Evolutionary conservation across 202 grass and related monocot species (phyloP), one percentile per base, ranked within the genome.

Genomic region (Bolboschoenoplectus hybrid): DNA sequence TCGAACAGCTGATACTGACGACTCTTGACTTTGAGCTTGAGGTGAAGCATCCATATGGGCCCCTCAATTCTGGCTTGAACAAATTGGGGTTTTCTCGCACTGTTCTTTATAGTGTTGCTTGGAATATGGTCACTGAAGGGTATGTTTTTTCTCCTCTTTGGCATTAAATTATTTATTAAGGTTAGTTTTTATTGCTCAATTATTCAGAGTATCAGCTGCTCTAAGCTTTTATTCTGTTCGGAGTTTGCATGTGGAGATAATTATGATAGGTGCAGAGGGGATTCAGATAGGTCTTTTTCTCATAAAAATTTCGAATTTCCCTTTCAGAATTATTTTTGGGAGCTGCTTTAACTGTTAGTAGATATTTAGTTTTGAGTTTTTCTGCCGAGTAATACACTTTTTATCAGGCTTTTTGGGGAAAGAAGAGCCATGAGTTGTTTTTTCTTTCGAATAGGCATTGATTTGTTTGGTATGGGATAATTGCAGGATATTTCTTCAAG

Each of bases 11-110:
- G 95, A 93, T 97, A 91, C 73, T 97, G 74, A 97, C 85, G 81
- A 97, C 92, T 36, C 91, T 97, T 64, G 91, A 94, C 92, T 97
- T 97, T 32, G 95, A 97, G 81, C 88, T 97, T 80, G 92, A 97
- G 86, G 95, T 94, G 85, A 62, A 80, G 47, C 95, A 97, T 87
- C 95, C 95, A 76, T 97, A 97, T 83, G 92, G 82, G 81, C 53
- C 92, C 5, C 91, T 94, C 82, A 84, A 85, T 41, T 94, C 89
- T 34, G 85, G 87, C 45, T 87, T 97, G 81, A 82, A 58, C 82
- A 97, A 90, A 88, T 73, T 94, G 80, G 94, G 92, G 43, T 86
- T 97, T 85, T 89, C 89, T 39, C 87, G 91, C 49, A 90, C 87
- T 79, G 52, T 85, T 67, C 87, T 97, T 46, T 89, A 85, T 93